These are phyloP conservation scores for Colletotrichum tanaceti DNA, from an alignment of 2,329 filamentous ascomycete species.

Conservation along the genomic window DNA sequence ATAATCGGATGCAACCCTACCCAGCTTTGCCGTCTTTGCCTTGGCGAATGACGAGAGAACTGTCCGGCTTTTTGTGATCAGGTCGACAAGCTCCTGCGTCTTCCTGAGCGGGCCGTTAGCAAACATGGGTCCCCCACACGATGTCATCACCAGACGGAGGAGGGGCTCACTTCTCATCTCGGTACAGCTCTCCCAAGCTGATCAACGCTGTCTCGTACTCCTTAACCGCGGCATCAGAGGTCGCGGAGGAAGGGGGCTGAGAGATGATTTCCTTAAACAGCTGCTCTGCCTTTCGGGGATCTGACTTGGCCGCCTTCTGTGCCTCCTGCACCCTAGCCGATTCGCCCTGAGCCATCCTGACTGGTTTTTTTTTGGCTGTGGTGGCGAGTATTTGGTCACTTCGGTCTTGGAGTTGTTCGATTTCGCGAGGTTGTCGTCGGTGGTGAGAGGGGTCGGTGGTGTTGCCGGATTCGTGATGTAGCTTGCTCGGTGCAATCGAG, in stretches of 20 bases:
- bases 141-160: constrained; percentile 46
- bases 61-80: constrained; percentile 90
- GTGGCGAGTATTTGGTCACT: not conserved
- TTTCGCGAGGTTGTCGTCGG: constrained; percentile 31
- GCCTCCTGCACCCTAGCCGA: constrained; percentile 84
- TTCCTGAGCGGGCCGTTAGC: constrained; percentile 63
- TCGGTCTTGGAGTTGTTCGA: not conserved
- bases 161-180: constrained; percentile 79
- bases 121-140: constrained; percentile 18
- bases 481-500: constrained; percentile 31
- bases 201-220: constrained; percentile 93
- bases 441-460: constrained; percentile 14
- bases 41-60: constrained; percentile 97
- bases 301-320: constrained; percentile 82
- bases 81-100: constrained; percentile 84
- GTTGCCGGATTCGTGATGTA: constrained; percentile 40
- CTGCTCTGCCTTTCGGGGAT: constrained; percentile 85
- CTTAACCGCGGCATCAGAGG: constrained; percentile 83
- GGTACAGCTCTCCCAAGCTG: constrained; percentile 90
- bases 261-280: constrained; percentile 92
- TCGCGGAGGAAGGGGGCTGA: constrained; percentile 83
- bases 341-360: constrained; percentile 67
- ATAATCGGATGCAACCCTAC: constrained; percentile 65
- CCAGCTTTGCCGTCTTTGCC: constrained; percentile 97
- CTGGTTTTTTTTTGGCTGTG: constrained; percentile 8